Evolutionary conservation across 176 grass and related monocot genomes (phyloP).

Genomic region (Panicum miliaceum): DNA sequence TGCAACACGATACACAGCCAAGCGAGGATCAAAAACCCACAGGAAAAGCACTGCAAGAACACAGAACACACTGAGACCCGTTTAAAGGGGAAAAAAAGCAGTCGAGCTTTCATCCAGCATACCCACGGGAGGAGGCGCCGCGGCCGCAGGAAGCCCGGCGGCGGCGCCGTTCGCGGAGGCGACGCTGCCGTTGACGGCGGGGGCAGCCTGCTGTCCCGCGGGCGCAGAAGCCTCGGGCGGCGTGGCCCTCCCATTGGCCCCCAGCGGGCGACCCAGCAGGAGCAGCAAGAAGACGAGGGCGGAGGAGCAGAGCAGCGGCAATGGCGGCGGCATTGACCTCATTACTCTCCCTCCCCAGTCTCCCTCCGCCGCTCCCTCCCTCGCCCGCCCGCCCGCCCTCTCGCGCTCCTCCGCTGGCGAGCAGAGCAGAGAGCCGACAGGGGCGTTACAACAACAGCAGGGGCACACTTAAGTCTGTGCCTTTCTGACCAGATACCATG

Average conservation of each 20-base stretch:
- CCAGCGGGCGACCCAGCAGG: slow-evolving; percentile 30
- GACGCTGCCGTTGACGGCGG: not conserved
- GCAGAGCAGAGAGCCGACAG: slow-evolving; percentile 1
- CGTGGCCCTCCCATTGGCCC: slow-evolving; percentile 37
- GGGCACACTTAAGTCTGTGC: slow-evolving; percentile 39
- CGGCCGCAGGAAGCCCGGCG: not conserved
- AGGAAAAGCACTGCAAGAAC: not conserved
- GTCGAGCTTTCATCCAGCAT: not conserved
- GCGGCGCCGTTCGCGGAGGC: not conserved
- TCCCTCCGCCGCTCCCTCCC: not conserved
- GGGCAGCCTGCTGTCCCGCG: not conserved
- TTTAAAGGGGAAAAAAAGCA: not conserved
- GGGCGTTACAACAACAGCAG: not conserved
- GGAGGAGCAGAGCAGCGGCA: slow-evolving; percentile 24
- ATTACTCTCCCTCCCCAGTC: not conserved
- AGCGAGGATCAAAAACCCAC: not conserved
- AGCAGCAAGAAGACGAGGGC: slow-evolving; percentile 34
- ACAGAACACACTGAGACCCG: not conserved
- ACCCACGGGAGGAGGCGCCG: slow-evolving; percentile 40
- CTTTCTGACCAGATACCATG: slow-evolving; percentile 55
- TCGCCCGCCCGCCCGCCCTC: not conserved
- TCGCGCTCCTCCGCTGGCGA: not conserved
- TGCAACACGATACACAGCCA: not conserved
- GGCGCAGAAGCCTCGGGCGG: not conserved
- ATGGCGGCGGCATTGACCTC: slow-evolving; percentile 53